Percentiles rank a stretch among this genome's conserved stretches.
Evolutionary conservation across 2,329 filamentous ascomycete genomes (phyloP).

Genomic region (Colletotrichum orchidophilum): DNA sequence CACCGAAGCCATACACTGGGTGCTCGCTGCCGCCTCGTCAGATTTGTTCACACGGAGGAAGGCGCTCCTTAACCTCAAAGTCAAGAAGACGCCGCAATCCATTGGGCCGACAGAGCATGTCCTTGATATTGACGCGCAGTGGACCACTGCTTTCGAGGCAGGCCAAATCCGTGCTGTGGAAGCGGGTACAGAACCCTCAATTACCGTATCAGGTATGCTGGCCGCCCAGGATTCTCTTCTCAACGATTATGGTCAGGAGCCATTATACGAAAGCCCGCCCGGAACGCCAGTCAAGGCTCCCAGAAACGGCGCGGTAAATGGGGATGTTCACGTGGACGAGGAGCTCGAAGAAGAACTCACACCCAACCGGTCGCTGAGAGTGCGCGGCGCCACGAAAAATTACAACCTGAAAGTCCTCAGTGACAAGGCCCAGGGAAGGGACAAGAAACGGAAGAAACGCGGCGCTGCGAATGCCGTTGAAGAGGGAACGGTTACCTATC

Average conservation of each 20-base stretch:
- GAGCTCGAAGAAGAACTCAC: conserved; percentile 58
- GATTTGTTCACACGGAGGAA: conserved; percentile 52
- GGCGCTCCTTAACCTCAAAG: conserved; percentile 42
- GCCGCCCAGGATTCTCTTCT: not conserved
- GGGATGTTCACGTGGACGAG: conserved; percentile 51
- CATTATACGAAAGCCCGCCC: conserved; percentile 7
- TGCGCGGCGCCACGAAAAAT: conserved; percentile 55
- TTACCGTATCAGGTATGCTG: conserved; percentile 50
- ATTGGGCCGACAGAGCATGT: conserved; percentile 52
- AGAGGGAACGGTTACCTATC: conserved; percentile 57
- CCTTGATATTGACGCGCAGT: conserved; percentile 59
- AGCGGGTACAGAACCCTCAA: conserved; percentile 54
- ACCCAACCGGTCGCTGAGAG: conserved; percentile 60
- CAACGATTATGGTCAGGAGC: conserved; percentile 38
- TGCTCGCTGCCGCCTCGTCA: conserved; percentile 52
- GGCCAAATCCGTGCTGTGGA: conserved; percentile 43
- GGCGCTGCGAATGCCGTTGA: conserved; percentile 38
- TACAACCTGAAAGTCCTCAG: conserved; percentile 70
- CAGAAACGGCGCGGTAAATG: conserved; percentile 34
- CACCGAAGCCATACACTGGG: conserved; percentile 43
- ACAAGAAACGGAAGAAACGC: conserved; percentile 54
- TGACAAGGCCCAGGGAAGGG: conserved; percentile 64
- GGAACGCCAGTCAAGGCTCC: conserved; percentile 20
- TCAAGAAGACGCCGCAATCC: conserved; percentile 46
- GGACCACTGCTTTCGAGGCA: conserved; percentile 53